A percentile compares a stretch with the other conserved stretches of the same genome.
Conservation (phyloP, 1,284 basidiomycete species). For the Gymnopus androsaceus region DNA sequence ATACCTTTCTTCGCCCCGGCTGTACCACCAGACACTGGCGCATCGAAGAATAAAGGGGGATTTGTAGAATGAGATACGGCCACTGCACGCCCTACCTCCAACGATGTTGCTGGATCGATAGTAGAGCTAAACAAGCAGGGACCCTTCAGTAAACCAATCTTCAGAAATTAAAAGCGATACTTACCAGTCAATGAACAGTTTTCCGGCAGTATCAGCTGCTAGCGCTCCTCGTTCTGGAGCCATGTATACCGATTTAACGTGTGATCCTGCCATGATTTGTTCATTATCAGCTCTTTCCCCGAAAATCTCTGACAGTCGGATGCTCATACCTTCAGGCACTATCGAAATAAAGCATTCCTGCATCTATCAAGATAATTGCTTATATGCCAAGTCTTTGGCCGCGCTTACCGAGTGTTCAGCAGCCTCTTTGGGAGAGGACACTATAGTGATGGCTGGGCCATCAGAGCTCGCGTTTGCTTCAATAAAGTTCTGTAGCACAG, state of each 20-base stretch:
- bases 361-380: too few relatives aligned
- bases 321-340: constrained; percentile 38
- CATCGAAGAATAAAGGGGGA: constrained; percentile 37
- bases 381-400: neutral
- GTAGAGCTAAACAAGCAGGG: constrained; percentile 38
- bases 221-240: constrained; percentile 34
- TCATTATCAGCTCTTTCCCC: neutral
- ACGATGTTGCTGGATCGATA: constrained; percentile 38
- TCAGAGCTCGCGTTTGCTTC: constrained; percentile 20
- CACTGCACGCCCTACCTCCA: constrained; percentile 32
- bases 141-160: neutral
- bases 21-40: constrained; percentile 42
- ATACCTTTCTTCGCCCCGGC: constrained; percentile 35
- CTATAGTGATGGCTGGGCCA: constrained; percentile 23
- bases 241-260: constrained; percentile 39
- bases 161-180: constrained; percentile 14
- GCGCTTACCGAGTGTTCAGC: constrained; percentile 36
- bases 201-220: constrained; percentile 34
- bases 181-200: constrained; percentile 44
- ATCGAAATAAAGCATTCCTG: constrained; percentile 41
- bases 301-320: too few relatives aligned
- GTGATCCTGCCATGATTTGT: constrained; percentile 27
- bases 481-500: constrained; percentile 29
- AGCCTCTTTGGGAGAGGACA: constrained; percentile 33
- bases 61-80: constrained; percentile 14